Percentiles rank a stretch among this genome's conserved stretches.
Evolutionary conservation across 306 rosid genomes (phyloP).

Genomic region (Luffa acutangula): DNA sequence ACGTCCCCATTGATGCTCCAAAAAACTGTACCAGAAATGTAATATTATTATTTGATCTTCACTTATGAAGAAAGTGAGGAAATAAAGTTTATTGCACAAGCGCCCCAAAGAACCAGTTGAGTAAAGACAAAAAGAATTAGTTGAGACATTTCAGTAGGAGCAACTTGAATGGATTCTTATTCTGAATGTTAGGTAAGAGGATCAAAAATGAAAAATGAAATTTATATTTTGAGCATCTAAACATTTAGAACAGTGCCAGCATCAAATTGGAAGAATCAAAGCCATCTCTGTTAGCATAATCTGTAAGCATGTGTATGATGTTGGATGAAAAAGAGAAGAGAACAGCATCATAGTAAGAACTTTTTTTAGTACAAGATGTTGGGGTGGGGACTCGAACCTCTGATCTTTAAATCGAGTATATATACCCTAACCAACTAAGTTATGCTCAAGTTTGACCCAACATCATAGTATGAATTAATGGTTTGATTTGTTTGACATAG

Average conservation of each 20-base stretch:
- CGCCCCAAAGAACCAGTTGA: background rate
- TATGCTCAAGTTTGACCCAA: too few relatives aligned
- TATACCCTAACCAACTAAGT: too few relatives aligned
- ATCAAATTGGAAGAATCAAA: background rate
- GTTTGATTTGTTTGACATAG: background rate
- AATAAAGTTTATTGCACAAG: background rate
- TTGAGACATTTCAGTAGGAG: background rate
- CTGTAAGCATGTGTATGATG: background rate
- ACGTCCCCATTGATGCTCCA: slow-evolving; percentile 90
- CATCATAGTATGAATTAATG: background rate
- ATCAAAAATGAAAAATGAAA: background rate
- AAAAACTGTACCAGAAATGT: slow-evolving; percentile 39
- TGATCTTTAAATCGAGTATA: too few relatives aligned
- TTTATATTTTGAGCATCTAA: background rate
- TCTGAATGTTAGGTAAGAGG: background rate
- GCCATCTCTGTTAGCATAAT: background rate
- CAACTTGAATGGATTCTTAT: background rate
- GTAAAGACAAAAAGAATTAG: background rate
- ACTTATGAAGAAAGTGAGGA: background rate
- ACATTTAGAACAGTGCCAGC: background rate
- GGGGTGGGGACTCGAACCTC: too few relatives aligned
- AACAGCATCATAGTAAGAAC: background rate
- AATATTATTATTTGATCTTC: background rate
- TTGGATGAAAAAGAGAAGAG: background rate
- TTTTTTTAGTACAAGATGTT: too few relatives aligned